Conservation (phyloP, 768 basidiomycete genomes). For the Termitomyces heimii region DNA sequence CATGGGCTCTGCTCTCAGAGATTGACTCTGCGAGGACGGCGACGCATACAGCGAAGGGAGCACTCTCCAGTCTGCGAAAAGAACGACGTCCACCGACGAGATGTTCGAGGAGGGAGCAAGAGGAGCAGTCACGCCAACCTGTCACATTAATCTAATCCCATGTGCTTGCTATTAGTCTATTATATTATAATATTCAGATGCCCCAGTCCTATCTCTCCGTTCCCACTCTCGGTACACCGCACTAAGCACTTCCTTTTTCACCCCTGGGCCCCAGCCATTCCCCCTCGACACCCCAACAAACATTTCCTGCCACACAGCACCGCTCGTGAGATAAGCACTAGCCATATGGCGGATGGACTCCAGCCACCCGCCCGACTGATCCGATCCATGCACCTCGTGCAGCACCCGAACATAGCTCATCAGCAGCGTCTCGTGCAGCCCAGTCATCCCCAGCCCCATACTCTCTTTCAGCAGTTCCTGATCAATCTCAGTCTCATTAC, state of each 20-base stretch:
- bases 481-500: conserved; percentile 4
- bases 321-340: conserved; percentile 34
- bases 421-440: conserved; percentile 43
- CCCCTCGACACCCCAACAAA: conserved; percentile 26
- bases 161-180: conserved; percentile 1
- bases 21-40: conserved; percentile 20
- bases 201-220: background rate
- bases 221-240: background rate
- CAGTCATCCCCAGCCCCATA: conserved; percentile 32
- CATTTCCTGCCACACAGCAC: conserved; percentile 35
- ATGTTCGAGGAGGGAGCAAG: background rate
- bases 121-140: too few species aligned
- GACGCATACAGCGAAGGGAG: conserved; percentile 16
- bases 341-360: conserved; percentile 34
- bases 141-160: conserved; percentile 14
- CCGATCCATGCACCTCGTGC: conserved; percentile 23
- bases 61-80: conserved; percentile 10
- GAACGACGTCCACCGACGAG: conserved; percentile 21
- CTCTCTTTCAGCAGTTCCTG: conserved; percentile 42
- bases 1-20: conserved; percentile 51
- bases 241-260: background rate
- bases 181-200: too few species aligned
- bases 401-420: conserved; percentile 35
- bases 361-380: conserved; percentile 23
- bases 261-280: conserved; percentile 1